Conservation (phyloP, 805 yeast species). For the Candida suzukii region DNA sequence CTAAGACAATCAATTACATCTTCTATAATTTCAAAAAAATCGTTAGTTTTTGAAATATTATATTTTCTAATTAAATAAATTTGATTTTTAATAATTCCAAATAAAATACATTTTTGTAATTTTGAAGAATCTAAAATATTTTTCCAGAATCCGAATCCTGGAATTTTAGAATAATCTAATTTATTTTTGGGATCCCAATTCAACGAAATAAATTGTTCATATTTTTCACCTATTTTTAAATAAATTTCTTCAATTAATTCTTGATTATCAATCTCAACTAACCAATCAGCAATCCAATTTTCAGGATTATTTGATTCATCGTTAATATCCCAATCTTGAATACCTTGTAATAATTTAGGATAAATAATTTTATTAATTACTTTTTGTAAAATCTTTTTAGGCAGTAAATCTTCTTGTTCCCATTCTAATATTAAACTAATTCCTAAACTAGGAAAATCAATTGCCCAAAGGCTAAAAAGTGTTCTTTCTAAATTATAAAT, state of each 20-base stretch:
- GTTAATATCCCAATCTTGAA: conserved; percentile 29
- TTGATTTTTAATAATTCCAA: conserved; percentile 49
- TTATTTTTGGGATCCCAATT: conserved; percentile 11
- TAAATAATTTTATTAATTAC: conserved; percentile 25
- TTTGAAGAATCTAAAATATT: conserved; percentile 24
- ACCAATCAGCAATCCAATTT: conserved; percentile 22
- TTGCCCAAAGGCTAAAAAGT: conserved; percentile 29
- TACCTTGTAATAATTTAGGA: conserved; percentile 29
- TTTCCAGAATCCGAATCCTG: conserved; percentile 22
- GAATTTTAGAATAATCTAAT: conserved; percentile 6
- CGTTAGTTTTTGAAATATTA: not conserved
- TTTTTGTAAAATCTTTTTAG: conserved; percentile 19
- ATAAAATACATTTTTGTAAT: conserved; percentile 11
- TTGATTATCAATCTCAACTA: conserved; percentile 10
- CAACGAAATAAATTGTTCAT: conserved; percentile 12
- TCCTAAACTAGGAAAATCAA: conserved; percentile 30
- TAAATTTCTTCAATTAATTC: conserved; percentile 7
- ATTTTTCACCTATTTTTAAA: conserved; percentile 10
- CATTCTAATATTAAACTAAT: conserved; percentile 34
- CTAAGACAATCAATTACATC: not conserved
- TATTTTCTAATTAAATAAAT: conserved; percentile 25
- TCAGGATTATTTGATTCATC: conserved; percentile 11
- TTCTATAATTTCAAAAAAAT: not conserved
- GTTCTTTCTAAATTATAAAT: conserved; percentile 11
- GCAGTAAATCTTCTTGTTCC: conserved; percentile 29